These are phyloP conservation scores for Vaccinium vitisidaea DNA, from an alignment of 148 eudicot genomes.

Conservation along the genomic window DNA sequence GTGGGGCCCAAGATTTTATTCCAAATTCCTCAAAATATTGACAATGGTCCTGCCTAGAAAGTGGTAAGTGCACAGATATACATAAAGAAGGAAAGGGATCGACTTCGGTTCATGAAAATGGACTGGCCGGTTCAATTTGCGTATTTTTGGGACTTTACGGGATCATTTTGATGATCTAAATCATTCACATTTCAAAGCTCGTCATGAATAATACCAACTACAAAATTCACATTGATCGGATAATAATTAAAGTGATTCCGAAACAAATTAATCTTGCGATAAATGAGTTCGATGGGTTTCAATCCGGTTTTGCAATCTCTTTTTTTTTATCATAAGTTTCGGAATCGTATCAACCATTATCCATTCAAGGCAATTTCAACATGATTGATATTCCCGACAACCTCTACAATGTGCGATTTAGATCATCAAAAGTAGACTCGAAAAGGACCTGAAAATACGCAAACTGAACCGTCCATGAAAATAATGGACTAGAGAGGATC, in stretches of 20 bases:
- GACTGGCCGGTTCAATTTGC: background rate
- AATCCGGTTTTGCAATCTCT: background rate
- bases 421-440: background rate
- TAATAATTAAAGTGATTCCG: background rate
- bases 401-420: background rate
- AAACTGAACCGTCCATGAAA: background rate
- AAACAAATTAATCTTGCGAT: background rate
- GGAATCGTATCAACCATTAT: background rate
- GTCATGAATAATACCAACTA: background rate
- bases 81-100: background rate
- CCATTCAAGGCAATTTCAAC: background rate
- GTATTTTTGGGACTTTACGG: background rate
- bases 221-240: background rate
- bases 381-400: background rate
- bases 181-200: background rate
- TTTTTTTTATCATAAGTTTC: background rate
- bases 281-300: background rate
- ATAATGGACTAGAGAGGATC: background rate
- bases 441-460: background rate
- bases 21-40: background rate
- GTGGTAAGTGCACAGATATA: background rate
- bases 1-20: constrained; percentile 17
- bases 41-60: background rate
- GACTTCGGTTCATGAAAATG: background rate
- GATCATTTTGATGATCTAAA: background rate